Evolutionary conservation across 192 early-diverging fungal genomes (phyloP), one percentile per base, ranked within the genome.

Genomic region (Phycomyces nitens): DNA sequence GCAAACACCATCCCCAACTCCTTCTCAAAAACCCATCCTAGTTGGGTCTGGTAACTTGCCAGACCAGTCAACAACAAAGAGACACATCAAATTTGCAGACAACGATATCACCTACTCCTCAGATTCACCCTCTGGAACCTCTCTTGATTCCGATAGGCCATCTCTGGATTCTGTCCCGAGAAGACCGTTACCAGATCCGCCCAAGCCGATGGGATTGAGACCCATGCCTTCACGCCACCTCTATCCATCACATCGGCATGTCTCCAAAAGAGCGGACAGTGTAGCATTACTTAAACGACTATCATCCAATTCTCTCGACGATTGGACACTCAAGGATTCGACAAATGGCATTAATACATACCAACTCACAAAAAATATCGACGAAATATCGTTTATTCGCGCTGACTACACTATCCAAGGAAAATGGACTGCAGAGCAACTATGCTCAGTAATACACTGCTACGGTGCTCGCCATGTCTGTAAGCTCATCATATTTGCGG

Each of bases 361-460:
- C 63, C n/a, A 79, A 74, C 26, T 77, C 68, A 20, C 57, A 62
- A 16, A 52, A 61, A 14, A 70, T 69, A 16, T 68, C 42, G 34
- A 53, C 11, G 38, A 63, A 44, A 42, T 43, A 23, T 59, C 75
- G 8, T 77, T 79, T 58, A 66, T 85, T 23, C 68, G 83, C 59
- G 79, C 69, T 3, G 83, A 85, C 43, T 68, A 71, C 29, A 65
- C 68, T 16, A 76, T 85, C 52, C 55, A 66, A 20, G 78, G 79
- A 53, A 70, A 67, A 1, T 85, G 74, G 79, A 77, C 75, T 20
- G 75, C 80, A 2, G 79, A 82, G 44, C 81, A 85, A 44, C 69
- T 82, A 20, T 79, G 78, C 29, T 75, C 81, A 2, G 71, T 77
- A 9, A 73, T 80, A 11, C 71, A 77, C 15, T 76, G 71, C 44